Evolutionary conservation across 352 stramenopile species (phyloP).

Genomic region (Phytophthora brassicae): DNA sequence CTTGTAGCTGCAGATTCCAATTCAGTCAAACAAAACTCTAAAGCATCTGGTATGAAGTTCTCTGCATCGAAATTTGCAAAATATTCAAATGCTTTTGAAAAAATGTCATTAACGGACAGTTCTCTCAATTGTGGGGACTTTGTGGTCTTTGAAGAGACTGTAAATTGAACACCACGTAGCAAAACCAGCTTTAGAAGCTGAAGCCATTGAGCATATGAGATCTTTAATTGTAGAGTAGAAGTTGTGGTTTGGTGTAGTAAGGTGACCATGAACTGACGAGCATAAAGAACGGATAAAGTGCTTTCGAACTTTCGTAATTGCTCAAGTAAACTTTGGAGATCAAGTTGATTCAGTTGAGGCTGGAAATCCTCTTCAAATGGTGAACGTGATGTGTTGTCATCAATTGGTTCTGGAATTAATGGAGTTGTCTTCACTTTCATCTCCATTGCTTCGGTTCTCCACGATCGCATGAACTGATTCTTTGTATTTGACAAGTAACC

Average conservation of each 20-base stretch:
- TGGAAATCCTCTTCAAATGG: slow-evolving; percentile 29
- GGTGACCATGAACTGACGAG: slow-evolving; percentile 24
- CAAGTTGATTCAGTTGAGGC: slow-evolving; percentile 23
- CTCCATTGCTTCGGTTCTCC: slow-evolving; percentile 34
- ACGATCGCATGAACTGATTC: slow-evolving; percentile 34
- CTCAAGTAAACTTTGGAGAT: slow-evolving; percentile 16
- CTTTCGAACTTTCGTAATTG: slow-evolving; percentile 30
- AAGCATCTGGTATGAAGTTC: slow-evolving; percentile 21
- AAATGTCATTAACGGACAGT: slow-evolving; percentile 14
- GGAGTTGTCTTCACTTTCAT: slow-evolving; percentile 16
- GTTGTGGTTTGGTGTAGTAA: slow-evolving; percentile 18
- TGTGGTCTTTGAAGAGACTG: slow-evolving; percentile 7
- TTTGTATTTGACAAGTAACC: slow-evolving; percentile 63
- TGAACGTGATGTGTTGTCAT: background rate
- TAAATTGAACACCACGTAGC: slow-evolving; percentile 54
- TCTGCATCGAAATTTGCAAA: slow-evolving; percentile 13
- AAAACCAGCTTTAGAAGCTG: slow-evolving; percentile 53
- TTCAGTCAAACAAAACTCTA: slow-evolving; percentile 63
- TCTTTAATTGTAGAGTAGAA: background rate
- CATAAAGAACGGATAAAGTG: slow-evolving; percentile 38
- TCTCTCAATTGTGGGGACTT: slow-evolving; percentile 4
- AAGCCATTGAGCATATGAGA: slow-evolving; percentile 35
- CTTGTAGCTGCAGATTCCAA: slow-evolving; percentile 55
- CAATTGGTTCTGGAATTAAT: slow-evolving; percentile 5
- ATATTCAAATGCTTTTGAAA: slow-evolving; percentile 15